phyloP scores from a whole-genome alignment of 148 eudicot species.

The Euryodendron excelsum region DNA sequence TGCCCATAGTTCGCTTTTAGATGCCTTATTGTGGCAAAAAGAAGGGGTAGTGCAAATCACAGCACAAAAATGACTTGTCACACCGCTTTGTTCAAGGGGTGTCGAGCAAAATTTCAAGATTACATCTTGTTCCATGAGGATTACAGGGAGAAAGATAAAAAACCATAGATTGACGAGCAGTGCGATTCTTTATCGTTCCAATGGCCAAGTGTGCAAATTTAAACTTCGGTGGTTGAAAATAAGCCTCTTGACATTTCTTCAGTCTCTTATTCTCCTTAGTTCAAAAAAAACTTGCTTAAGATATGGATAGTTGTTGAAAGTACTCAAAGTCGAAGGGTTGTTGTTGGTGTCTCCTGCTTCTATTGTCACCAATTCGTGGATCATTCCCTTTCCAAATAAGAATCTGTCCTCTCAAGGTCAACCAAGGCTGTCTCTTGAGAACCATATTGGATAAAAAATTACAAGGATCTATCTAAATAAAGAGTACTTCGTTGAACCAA shows the following conservation, averaged over 20 bases:
- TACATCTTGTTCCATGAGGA: neutral
- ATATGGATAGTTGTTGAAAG: neutral
- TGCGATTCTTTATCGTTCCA: neutral
- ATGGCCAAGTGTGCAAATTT: neutral
- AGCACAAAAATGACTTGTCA: too few species aligned
- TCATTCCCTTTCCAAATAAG: neutral
- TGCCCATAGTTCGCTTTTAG: neutral
- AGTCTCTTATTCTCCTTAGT: neutral
- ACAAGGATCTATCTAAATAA: too few species aligned
- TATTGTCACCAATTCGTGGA: neutral
- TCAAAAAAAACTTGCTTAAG: neutral
- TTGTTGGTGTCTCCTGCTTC: neutral
- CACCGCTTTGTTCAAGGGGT: neutral
- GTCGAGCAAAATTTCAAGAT: neutral
- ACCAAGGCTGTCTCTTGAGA: too few species aligned
- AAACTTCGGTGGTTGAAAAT: too few species aligned
- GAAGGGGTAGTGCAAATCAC: neutral
- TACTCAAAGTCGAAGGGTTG: neutral
- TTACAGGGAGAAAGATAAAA: neutral
- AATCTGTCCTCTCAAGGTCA: neutral
- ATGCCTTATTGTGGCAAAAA: neutral
- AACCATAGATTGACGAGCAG: neutral
- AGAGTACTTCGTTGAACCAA: too few species aligned
- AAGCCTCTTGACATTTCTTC: neutral
- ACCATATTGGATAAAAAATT: too few species aligned